Base-by-base conservation (phyloP, 192 early-diverging fungal genomes). In the Fimicolochytrium jonesii region DNA sequence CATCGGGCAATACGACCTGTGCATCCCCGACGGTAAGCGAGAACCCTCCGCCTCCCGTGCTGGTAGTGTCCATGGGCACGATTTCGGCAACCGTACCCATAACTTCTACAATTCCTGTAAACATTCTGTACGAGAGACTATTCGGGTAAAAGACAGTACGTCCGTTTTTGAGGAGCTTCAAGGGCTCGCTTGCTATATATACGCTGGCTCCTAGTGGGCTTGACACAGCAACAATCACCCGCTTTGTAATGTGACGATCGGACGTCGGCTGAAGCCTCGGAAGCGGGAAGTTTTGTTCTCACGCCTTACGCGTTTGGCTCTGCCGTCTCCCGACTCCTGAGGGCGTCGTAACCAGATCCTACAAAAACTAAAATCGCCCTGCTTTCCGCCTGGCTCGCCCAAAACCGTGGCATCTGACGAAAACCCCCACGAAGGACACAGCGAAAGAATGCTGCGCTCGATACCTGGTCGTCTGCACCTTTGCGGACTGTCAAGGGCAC, bases 51-150 rank as follows among this genome's bases (percentile, higher is more conserved):
- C 92, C 94, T 53, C 93, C 94, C 0, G 87, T 81, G 60, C 73
- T 77, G 2, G 88, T 82, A 18, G 71, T 81, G 71, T 98, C 93
- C 44, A 89, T 62, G 25, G 76, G 73, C 17, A 76, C 71, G 42
- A 94, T 81, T 59, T 76, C 68, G 55, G 70, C 60, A 29, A 99
- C 83, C 35, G 58, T 81, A 55, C 94, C 97, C 72, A 95, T 87
- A 59, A 77, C 77, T 70, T 99, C 97, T 58, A 99, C 89, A 44
- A 99, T 94, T 49, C 97, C 97, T 0, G 97, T 99, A 69, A 99
- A 99, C 94, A 97, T 97, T 25, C 28, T 51, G 20, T 6, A 57
- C 1, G 13, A 3, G 47, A 18, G 26, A 35, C 23, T 11, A 28
- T 55, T 50, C 25, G n/a, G 11, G n/a, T n/a, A 11, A 50, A 1